Evolutionary conservation across 768 basidiomycete species (phyloP), one percentile per base, ranked within the genome.

Genomic region (Xerocomellus chrysenteron): DNA sequence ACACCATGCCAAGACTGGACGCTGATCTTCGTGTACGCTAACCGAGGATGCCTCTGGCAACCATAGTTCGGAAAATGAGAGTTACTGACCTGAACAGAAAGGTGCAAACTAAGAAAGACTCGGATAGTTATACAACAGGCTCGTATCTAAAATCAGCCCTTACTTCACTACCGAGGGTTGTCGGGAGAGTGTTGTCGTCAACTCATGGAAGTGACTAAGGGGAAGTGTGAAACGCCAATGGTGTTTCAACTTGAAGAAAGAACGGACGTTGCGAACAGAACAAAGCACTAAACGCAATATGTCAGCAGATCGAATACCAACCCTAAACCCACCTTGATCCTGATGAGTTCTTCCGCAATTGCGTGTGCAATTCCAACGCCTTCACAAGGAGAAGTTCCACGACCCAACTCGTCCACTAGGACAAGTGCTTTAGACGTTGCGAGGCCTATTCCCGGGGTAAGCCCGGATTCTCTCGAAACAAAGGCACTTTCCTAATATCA

Each of bases 391-490:
- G 91, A 88, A 2, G 96, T 98, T 1, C 96, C 96, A 33, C 94
- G 81, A 0, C 96, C 96, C 7, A 98, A 79, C 70, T 99, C 97
- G 67, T 99, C 97, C 14, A 98, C 82, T 10, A 98, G 71, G 4
- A 97, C 79, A n/a, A 98, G 75, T 0, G 87, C 84, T 37, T 80
- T 81, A 0, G 81, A 72, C 2, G 86, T 82, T 8, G 90, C 85
- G 14, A 96, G 76, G 1, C 91, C 90, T 87, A 55, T 40, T 49
- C 24, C 36, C 17, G 37, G 30, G 39, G 51, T 58, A 11, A 52
- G 47, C 32, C 42, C 11, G 41, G 30, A 47, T 24, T 28, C 42
- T 33, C 13, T 16, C 9, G 19, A 32, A 42, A 41, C 26, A 4
- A 17, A 5, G 19, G 37, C 8, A 43, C 70, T 51, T 56, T 86